Percentiles rank a stretch among this genome's conserved stretches.
phyloP scores from a whole-genome alignment of 495 filamentous ascomycete species.

The Trichocladium antarcticum region DNA sequence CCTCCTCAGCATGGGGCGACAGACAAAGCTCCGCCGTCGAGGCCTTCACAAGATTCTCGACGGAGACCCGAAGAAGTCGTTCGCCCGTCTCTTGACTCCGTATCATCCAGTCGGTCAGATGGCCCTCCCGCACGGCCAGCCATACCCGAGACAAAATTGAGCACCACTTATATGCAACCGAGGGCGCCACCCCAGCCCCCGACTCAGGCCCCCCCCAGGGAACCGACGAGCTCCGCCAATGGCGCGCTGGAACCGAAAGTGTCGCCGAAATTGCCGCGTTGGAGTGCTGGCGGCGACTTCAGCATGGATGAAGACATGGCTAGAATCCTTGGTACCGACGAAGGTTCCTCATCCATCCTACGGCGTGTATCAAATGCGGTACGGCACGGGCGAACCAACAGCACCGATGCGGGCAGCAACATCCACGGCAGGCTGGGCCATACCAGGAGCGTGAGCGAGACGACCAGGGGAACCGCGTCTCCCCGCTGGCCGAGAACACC shows the following conservation, averaged over 20 bases:
- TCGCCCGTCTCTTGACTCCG: constrained; percentile 35
- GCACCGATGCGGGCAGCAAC: constrained; percentile 43
- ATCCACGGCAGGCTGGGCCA: constrained; percentile 29
- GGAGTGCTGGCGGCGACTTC: constrained; percentile 64
- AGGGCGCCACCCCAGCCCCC: constrained; percentile 52
- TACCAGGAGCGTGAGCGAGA: constrained; percentile 46
- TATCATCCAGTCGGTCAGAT: constrained; percentile 13
- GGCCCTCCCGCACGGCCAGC: constrained; percentile 17
- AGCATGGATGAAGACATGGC: constrained; percentile 87
- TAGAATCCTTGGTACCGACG: constrained; percentile 61
- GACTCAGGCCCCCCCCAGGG: constrained; percentile 41
- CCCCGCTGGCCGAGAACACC: constrained; percentile 64
- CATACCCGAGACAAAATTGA: constrained; percentile 34
- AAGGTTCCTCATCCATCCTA: constrained; percentile 61
- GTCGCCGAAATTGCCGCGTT: constrained; percentile 65
- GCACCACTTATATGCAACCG: constrained; percentile 52
- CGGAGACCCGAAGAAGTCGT: constrained; percentile 35
- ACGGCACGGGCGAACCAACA: constrained; percentile 85
- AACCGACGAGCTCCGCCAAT: constrained; percentile 41
- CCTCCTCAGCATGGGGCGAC: constrained; percentile 19
- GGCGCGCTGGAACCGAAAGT: constrained; percentile 42
- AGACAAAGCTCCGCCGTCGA: constrained; percentile 37
- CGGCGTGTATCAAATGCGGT: constrained; percentile 86
- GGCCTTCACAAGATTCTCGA: constrained; percentile 40
- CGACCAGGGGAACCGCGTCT: constrained; percentile 43